These are phyloP conservation scores for Euphorbia pulcherrima DNA, from an alignment of 345 rosid genomes.

Conservation along the genomic window DNA sequence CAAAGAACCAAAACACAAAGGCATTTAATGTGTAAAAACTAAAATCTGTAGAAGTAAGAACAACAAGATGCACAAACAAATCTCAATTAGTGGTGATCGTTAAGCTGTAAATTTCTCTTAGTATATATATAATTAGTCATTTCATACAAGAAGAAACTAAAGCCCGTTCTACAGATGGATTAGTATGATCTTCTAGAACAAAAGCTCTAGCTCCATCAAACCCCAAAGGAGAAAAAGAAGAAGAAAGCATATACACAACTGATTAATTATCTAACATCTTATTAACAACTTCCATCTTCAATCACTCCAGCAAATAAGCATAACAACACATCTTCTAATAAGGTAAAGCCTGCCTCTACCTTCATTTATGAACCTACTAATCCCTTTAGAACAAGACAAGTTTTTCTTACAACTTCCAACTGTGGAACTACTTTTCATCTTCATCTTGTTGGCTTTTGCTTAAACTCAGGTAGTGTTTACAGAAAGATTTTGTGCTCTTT, in stretches of 20 bases:
- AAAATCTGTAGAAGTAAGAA: not conserved
- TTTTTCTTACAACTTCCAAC: conserved; percentile 36
- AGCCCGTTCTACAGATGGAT: not conserved
- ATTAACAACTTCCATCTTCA: conserved; percentile 1
- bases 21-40: not conserved
- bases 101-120: not conserved
- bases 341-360: conserved; percentile 52
- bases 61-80: not conserved
- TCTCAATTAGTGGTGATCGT: conserved; percentile 5
- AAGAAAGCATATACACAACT: not conserved
- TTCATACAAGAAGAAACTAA: not conserved
- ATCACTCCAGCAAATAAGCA: conserved; percentile 58
- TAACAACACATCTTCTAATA: conserved; percentile 49
- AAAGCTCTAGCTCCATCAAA: not conserved
- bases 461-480: not conserved
- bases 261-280: not conserved
- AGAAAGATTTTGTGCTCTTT: not conserved
- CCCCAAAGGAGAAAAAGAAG: not conserved
- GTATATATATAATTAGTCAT: not conserved
- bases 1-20: not conserved
- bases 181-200: conserved; percentile 5
- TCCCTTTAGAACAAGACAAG: conserved; percentile 34
- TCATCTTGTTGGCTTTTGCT: conserved; percentile 14
- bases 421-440: conserved; percentile 23
- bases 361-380: conserved; percentile 41